These are phyloP conservation scores for Sarocladium brachiariae DNA, from an alignment of 2,329 filamentous ascomycete genomes.

Conservation along the genomic window DNA sequence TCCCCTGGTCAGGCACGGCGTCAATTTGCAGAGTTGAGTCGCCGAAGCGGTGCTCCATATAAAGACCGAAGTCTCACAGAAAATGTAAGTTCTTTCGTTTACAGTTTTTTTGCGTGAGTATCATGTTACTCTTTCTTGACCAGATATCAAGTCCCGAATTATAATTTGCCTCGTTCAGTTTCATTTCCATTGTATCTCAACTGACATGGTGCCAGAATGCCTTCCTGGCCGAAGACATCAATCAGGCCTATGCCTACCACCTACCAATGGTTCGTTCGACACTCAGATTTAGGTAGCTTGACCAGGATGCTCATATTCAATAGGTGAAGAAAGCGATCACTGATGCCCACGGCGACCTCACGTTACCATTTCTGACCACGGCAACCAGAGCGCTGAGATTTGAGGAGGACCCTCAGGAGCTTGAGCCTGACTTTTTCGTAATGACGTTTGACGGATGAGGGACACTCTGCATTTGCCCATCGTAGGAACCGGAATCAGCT, in stretches of 20 bases:
- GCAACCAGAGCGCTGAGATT: neutral
- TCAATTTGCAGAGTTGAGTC: neutral
- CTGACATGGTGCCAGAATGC: neutral
- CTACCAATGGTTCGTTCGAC: slow-evolving; percentile 1
- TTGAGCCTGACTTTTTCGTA: neutral
- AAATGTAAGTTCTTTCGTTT: neutral
- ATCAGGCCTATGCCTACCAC: slow-evolving; percentile 1
- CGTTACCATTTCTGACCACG: slow-evolving; percentile 4
- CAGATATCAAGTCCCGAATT: too few relatives aligned
- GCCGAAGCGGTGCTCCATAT: neutral
- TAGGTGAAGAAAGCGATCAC: slow-evolving; percentile 1
- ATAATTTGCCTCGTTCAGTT: too few relatives aligned
- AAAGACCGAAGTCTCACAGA: neutral
- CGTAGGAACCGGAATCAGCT: neutral
- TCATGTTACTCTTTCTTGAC: neutral
- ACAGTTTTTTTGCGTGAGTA: neutral
- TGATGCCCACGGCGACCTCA: neutral
- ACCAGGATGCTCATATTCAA: neutral
- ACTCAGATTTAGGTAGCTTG: neutral
- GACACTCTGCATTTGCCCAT: neutral
- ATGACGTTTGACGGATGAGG: neutral
- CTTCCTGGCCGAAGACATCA: neutral
- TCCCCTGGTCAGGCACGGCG: neutral
- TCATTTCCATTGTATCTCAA: too few relatives aligned
- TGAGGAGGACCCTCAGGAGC: slow-evolving; percentile 1